Conservation (phyloP, 768 basidiomycete genomes). For the Suillus lakei region DNA sequence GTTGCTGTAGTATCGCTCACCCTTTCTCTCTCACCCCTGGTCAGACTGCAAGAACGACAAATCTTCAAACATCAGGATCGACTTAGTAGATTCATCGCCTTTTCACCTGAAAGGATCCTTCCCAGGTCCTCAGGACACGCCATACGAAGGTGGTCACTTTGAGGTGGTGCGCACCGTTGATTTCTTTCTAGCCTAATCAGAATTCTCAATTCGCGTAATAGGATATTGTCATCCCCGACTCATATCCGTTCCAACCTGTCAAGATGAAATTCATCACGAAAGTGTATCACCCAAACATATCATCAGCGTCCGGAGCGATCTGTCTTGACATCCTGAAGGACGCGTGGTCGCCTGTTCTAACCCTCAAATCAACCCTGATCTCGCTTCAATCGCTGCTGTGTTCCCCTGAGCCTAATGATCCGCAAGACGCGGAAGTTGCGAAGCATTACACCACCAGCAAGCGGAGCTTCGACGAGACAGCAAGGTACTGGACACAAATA, state of each 20-base stretch:
- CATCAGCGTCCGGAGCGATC: slow-evolving; percentile 92
- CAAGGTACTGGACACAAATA: slow-evolving; percentile 90
- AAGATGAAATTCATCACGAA: slow-evolving; percentile 99
- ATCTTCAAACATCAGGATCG: slow-evolving; percentile 83
- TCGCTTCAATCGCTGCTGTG: slow-evolving; percentile 93
- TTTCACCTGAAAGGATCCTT: slow-evolving; percentile 94
- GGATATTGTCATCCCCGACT: slow-evolving; percentile 93
- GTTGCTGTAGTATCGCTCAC: not conserved
- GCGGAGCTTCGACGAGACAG: slow-evolving; percentile 88
- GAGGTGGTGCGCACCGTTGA: slow-evolving; percentile 71
- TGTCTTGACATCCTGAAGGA: slow-evolving; percentile 88
- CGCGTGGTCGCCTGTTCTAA: slow-evolving; percentile 95
- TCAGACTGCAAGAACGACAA: slow-evolving; percentile 96
- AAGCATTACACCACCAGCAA: slow-evolving; percentile 95
- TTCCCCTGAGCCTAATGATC: slow-evolving; percentile 94
- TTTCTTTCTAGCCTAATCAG: slow-evolving; percentile 11
- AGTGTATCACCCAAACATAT: slow-evolving; percentile 95
- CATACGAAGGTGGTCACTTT: slow-evolving; percentile 90
- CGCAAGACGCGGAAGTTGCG: slow-evolving; percentile 97
- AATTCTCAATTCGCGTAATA: slow-evolving; percentile 30
- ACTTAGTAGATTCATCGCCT: slow-evolving; percentile 86
- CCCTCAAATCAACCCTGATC: slow-evolving; percentile 94
- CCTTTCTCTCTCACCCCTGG: slow-evolving; percentile 8
- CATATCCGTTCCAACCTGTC: slow-evolving; percentile 91
- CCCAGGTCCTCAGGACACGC: slow-evolving; percentile 89